Conservation (phyloP, 2,329 filamentous ascomycete species). For the Rutstroemia sp. region DNA sequence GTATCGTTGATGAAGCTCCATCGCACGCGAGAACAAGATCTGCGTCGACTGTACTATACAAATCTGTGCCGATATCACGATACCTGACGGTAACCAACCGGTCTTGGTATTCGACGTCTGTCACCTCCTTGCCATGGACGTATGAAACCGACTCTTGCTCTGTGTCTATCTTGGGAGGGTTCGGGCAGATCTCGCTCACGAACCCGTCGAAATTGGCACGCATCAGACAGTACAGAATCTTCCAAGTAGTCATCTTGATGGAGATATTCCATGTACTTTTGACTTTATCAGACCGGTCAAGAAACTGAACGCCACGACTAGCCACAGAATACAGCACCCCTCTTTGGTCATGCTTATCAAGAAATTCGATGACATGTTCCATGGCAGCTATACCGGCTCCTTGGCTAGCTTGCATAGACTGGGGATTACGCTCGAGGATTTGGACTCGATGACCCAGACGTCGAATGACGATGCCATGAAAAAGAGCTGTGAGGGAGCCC, state of each 20-base stretch:
- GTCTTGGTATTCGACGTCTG: neutral
- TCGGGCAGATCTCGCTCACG: slow-evolving; percentile 3
- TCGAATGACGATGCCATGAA: neutral
- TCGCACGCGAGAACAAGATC: neutral
- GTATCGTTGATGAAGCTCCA: neutral
- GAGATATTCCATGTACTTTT: neutral
- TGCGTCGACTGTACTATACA: neutral
- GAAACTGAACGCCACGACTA: neutral
- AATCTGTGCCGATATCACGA: neutral
- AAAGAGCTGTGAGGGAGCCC: neutral
- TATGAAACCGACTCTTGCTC: neutral
- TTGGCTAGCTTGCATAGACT: neutral
- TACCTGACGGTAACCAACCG: neutral
- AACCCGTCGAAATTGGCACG: slow-evolving; percentile 19
- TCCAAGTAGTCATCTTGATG: slow-evolving; percentile 10
- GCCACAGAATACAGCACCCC: neutral
- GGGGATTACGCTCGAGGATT: neutral
- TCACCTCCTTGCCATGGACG: neutral
- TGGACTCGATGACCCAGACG: neutral
- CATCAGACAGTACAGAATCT: slow-evolving; percentile 14
- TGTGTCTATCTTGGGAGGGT: neutral
- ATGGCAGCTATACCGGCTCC: slow-evolving; percentile 1
- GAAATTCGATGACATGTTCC: neutral
- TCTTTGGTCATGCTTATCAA: neutral
- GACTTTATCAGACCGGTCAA: neutral